A percentile compares a stretch with the other conserved stretches of the same genome.
phyloP scores from a whole-genome alignment of 768 basidiomycete species.

The Cystobasidium onofrii region DNA sequence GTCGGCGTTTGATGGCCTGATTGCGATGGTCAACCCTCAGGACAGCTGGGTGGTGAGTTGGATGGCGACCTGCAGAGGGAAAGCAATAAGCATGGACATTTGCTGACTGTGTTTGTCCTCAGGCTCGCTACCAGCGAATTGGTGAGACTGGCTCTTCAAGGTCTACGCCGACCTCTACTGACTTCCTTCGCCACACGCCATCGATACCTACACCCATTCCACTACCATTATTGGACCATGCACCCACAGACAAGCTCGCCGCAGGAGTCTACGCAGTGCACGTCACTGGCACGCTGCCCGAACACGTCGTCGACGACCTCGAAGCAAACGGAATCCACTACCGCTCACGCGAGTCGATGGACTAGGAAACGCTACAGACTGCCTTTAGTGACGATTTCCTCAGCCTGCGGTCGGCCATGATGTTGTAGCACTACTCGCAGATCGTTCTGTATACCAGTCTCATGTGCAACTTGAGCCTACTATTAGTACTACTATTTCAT shows the following conservation, averaged over 20 bases:
- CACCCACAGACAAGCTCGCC: constrained; percentile 66
- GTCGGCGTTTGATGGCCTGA: constrained; percentile 82
- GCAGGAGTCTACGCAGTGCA: constrained; percentile 89
- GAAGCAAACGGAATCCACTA: constrained; percentile 70
- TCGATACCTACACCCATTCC: too few species aligned
- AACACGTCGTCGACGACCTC: constrained; percentile 58
- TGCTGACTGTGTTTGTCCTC: not conserved
- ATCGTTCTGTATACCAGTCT: not conserved
- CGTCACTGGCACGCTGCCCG: constrained; percentile 43
- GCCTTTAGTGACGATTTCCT: too few species aligned
- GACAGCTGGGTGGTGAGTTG: constrained; percentile 70
- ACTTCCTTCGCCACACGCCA: constrained; percentile 3
- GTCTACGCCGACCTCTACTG: too few species aligned
- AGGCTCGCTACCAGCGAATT: constrained; percentile 80
- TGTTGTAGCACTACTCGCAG: not conserved
- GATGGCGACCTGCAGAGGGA: too few species aligned
- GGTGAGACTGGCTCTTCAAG: too few species aligned
- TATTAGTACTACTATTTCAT: too few species aligned
- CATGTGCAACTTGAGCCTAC: too few species aligned
- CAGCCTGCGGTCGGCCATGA: too few species aligned
- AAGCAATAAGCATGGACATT: not conserved
- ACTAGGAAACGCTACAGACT: too few species aligned
- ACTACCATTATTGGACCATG: not conserved
- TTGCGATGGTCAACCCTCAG: constrained; percentile 75
- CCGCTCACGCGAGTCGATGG: constrained; percentile 45